These are phyloP conservation scores for Metschnikowia amazonensis DNA, from an alignment of 805 yeast species.

Conservation along the genomic window DNA sequence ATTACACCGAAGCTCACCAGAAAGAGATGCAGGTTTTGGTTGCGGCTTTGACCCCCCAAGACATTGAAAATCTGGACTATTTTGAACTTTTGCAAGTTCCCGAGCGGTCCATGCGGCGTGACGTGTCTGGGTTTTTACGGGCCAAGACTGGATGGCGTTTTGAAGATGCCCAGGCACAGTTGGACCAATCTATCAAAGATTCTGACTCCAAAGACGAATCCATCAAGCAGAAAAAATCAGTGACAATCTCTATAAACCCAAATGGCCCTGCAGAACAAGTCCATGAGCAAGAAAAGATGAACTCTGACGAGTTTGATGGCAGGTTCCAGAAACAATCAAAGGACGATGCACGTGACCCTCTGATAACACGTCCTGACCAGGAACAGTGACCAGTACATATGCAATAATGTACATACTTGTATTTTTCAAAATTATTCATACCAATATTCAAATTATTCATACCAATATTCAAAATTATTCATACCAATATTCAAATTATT, in stretches of 20 bases:
- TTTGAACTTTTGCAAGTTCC: neutral
- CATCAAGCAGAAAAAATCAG: too few species aligned
- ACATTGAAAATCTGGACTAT: neutral
- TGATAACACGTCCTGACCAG: slow-evolving; percentile 7
- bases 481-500: too few species aligned
- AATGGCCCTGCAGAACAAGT: too few species aligned
- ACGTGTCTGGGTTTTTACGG: neutral
- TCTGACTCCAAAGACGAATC: too few species aligned
- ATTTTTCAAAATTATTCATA: too few species aligned
- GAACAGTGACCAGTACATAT: too few species aligned
- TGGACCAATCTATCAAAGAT: too few species aligned
- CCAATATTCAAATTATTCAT: too few species aligned
- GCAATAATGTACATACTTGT: too few species aligned
- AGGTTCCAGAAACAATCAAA: neutral
- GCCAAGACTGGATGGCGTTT: neutral
- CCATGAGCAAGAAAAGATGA: neutral
- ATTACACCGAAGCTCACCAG: slow-evolving; percentile 27
- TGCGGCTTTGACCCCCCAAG: neutral
- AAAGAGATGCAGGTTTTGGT: slow-evolving; percentile 16
- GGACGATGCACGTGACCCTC: slow-evolving; percentile 2
- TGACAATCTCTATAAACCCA: too few species aligned
- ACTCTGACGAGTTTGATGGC: neutral
- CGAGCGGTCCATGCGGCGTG: slow-evolving; percentile 1
- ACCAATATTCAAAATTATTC: too few species aligned
- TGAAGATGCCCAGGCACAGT: neutral